phyloP scores from a whole-genome alignment of 768 basidiomycete genomes.

The Podaxis pistillaris region DNA sequence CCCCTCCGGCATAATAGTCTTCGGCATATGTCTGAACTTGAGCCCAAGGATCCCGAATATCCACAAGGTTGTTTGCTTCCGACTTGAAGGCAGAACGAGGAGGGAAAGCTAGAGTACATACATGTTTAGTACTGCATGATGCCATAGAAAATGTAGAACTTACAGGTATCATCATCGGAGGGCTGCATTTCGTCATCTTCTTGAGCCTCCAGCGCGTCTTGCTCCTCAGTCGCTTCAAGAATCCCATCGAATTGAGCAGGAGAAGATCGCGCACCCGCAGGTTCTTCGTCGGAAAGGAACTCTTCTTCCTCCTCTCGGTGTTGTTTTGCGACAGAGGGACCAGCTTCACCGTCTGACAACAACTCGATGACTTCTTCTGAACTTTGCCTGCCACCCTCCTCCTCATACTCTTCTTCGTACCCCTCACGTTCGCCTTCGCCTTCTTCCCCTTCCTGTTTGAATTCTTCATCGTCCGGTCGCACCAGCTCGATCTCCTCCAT shows the following conservation, averaged over 20 bases:
- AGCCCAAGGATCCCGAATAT: conserved; percentile 35
- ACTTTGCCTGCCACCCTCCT: conserved; percentile 20
- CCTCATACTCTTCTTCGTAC: conserved; percentile 18
- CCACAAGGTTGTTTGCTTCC: conserved; percentile 17
- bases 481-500: not conserved
- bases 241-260: conserved; percentile 15
- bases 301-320: conserved; percentile 20
- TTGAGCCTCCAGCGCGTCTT: conserved; percentile 3
- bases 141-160: conserved; percentile 11
- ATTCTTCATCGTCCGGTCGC: conserved; percentile 13
- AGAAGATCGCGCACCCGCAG: conserved; percentile 6
- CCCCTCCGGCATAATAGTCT: conserved; percentile 43
- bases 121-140: conserved; percentile 9
- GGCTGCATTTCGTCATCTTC: conserved; percentile 31
- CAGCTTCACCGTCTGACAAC: conserved; percentile 7
- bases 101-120: conserved; percentile 22
- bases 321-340: not conserved
- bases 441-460: conserved; percentile 23
- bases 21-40: conserved; percentile 33
- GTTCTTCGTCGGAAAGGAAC: conserved; percentile 22
- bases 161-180: conserved; percentile 30
- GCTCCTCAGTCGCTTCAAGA: conserved; percentile 1
- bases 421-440: conserved; percentile 18
- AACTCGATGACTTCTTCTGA: not conserved
- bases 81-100: conserved; percentile 14